Evolutionary conservation across 495 filamentous ascomycete genomes (phyloP).

Genomic region (Margaritispora aquatica): DNA sequence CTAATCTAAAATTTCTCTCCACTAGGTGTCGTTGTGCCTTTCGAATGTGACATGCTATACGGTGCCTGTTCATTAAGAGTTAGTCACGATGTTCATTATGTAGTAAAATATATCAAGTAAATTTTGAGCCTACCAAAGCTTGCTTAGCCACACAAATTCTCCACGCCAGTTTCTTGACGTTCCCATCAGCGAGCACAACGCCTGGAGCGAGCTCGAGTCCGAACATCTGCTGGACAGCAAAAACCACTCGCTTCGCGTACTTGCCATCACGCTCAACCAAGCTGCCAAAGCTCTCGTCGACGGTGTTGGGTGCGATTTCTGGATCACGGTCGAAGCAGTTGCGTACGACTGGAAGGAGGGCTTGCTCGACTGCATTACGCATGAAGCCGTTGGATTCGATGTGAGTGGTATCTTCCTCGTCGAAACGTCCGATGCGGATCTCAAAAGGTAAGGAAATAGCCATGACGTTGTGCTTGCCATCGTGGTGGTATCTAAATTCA

Average conservation of each 20-base stretch:
- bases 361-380: constrained; percentile 59
- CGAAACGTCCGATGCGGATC: constrained; percentile 72
- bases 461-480: constrained; percentile 93
- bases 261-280: constrained; percentile 81
- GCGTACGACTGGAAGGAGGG: constrained; percentile 72
- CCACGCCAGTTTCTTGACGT: constrained; percentile 87
- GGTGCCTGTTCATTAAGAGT: constrained; percentile 41
- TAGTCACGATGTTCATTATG: background rate
- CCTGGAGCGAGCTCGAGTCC: constrained; percentile 91
- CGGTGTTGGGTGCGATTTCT: constrained; percentile 77
- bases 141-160: constrained; percentile 92
- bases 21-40: constrained; percentile 46
- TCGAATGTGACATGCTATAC: constrained; percentile 58
- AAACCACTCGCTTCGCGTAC: constrained; percentile 82
- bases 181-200: constrained; percentile 90
- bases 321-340: constrained; percentile 92
- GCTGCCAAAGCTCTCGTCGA: constrained; percentile 75
- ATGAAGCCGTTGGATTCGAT: constrained; percentile 42
- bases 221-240: constrained; percentile 96
- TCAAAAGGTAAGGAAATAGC: constrained; percentile 91
- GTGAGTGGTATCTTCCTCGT: constrained; percentile 52
- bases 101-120: background rate
- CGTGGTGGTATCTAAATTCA: constrained; percentile 96
- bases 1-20: constrained; percentile 28
- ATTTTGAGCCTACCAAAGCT: constrained; percentile 65